Percentiles rank a stretch among this genome's conserved stretches.
These are phyloP conservation scores for Hypoxylon sp. DNA, from an alignment of 2,329 filamentous ascomycete species.

Conservation along the genomic window DNA sequence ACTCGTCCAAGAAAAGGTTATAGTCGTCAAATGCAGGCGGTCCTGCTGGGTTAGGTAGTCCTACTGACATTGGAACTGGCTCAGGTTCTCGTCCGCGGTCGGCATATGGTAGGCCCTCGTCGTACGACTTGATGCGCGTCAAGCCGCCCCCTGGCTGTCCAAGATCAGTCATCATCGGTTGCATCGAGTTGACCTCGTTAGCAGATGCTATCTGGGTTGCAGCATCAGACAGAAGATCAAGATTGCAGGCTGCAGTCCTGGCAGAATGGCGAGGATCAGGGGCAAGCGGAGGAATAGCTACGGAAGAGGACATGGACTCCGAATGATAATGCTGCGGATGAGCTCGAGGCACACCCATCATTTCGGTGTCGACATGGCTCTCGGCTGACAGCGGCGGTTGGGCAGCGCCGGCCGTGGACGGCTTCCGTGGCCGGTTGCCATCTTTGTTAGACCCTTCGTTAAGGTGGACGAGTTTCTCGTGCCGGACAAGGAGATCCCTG, in stretches of 20 bases:
- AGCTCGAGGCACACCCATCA: slow-evolving; percentile 54
- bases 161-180: slow-evolving; percentile 58
- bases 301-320: slow-evolving; percentile 50
- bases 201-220: slow-evolving; percentile 61
- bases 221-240: slow-evolving; percentile 68
- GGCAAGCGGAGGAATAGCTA: slow-evolving; percentile 51
- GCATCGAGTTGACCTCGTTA: slow-evolving; percentile 63
- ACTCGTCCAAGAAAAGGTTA: slow-evolving; percentile 67
- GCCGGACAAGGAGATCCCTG: slow-evolving; percentile 69
- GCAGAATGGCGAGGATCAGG: slow-evolving; percentile 58
- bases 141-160: slow-evolving; percentile 53
- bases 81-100: slow-evolving; percentile 59
- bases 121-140: slow-evolving; percentile 59
- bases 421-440: slow-evolving; percentile 58
- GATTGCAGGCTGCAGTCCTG: slow-evolving; percentile 61
- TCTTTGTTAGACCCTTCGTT: slow-evolving; percentile 66
- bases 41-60: slow-evolving; percentile 51
- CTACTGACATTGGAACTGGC: slow-evolving; percentile 52
- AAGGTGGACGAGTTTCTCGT: slow-evolving; percentile 71
- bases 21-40: slow-evolving; percentile 63
- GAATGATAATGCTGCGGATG: slow-evolving; percentile 53
- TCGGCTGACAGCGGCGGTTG: slow-evolving; percentile 59
- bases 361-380: slow-evolving; percentile 56
- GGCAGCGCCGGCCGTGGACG: slow-evolving; percentile 56
- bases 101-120: slow-evolving; percentile 57